Conservation (phyloP, 495 filamentous ascomycete genomes). For the Aspergillus cavernicola region DNA sequence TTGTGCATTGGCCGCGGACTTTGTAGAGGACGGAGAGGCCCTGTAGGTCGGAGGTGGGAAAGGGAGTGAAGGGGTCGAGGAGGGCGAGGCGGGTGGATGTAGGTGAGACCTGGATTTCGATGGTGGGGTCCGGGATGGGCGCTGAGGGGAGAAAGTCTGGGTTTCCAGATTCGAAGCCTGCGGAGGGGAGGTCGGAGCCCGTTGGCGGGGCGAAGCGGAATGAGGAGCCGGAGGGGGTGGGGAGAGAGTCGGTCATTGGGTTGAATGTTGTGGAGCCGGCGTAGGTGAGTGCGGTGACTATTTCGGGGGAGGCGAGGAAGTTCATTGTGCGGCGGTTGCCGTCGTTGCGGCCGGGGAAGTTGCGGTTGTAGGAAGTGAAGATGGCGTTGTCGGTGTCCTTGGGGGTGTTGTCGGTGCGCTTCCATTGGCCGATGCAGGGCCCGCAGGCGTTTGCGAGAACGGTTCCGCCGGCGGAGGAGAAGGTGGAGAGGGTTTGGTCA, state of each 20-base stretch:
- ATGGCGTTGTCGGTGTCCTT: conserved; percentile 93
- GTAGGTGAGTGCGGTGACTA: conserved; percentile 94
- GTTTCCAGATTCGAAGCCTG: conserved; percentile 78
- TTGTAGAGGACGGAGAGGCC: conserved; percentile 76
- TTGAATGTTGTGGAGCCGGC: conserved; percentile 94
- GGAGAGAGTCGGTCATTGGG: conserved; percentile 82
- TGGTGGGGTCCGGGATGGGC: conserved; percentile 55
- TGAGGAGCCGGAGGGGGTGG: conserved; percentile 70
- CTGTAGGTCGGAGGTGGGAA: conserved; percentile 70
- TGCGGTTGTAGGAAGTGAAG: conserved; percentile 95
- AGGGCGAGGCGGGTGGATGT: conserved; percentile 83
- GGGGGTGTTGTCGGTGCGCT: conserved; percentile 73
- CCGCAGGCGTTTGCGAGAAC: conserved; percentile 97
- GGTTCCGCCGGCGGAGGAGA: conserved; percentile 85
- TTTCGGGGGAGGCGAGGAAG: conserved; percentile 92
- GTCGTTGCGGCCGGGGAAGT: conserved; percentile 96
- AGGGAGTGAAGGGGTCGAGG: conserved; percentile 85
- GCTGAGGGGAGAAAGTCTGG: conserved; percentile 68
- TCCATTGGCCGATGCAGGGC: conserved; percentile 93
- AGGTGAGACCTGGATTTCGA: conserved; percentile 70
- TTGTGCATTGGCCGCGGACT: conserved; percentile 95
- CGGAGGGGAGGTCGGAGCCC: conserved; percentile 70
- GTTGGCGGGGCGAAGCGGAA: conserved; percentile 85
- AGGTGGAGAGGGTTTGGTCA: conserved; percentile 85
- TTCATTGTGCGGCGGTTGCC: conserved; percentile 97